Base-by-base conservation (phyloP, 306 rosid species). In the Hippophae rhamnoides region DNA sequence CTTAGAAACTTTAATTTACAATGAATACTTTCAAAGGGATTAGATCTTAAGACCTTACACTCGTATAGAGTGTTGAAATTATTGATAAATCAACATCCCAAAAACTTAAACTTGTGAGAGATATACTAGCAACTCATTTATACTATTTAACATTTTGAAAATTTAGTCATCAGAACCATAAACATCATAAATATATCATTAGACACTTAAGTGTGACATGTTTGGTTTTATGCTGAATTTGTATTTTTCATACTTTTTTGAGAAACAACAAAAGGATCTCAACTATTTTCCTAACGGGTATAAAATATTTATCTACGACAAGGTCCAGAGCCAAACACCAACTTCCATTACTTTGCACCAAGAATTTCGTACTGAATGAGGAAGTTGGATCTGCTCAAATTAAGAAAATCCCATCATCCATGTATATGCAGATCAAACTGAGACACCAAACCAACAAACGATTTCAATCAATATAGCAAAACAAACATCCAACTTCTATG, bases 291-390 rank as follows among this genome's bases (percentile, higher is more conserved):
- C 38, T 31, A 31, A 31, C 38, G 38, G 38, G 4, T 2, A 31
- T 31, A 31, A 31, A 2, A 31, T 2, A 31, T 31, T 31, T 31
- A 2, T 31, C 5, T 31, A 31, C 5, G 38, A 31, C 38, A 3
- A 31, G 3, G 38, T 2, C 38, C 38, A 31, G 3, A 31, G 2
- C 38, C 38, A 31, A 31, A 6, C 26, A 61, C 4, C 12, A 7
- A 26, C 52, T 40, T 43, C n/a, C 49, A 45, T 54, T 44, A 12
- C 49, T 66, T 41, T 42, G 57, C 48, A 47, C 61, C 8, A 48
- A 62, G 57, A 57, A 49, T 47, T 69, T 10, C 9, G 40, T 11
- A 5, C 8, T 38, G 11, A 45, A 64, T 25, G 8, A 9, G 54
- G 23, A 12, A 5, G 12, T 47, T 41, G 42, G 56, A 14, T 50